These are phyloP conservation scores for Candida pini DNA, from an alignment of 805 yeast genomes.

Conservation along the genomic window DNA sequence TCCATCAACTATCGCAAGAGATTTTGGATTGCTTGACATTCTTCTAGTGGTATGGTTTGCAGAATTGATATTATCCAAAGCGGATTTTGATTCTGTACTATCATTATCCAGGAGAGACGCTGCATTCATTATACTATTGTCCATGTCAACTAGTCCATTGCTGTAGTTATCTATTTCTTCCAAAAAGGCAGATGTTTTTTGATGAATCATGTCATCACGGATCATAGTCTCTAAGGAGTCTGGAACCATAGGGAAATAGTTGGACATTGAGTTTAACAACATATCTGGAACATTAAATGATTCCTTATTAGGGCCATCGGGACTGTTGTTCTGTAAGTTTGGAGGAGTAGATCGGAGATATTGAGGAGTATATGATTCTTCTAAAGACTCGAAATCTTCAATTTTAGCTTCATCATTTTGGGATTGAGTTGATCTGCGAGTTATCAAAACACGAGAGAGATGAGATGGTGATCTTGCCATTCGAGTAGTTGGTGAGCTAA, in stretches of 20 bases:
- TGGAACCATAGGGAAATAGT: conserved; percentile 12
- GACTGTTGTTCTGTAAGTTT: too few species aligned
- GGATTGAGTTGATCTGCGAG: background rate
- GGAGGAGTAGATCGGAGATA: background rate
- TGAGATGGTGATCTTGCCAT: background rate
- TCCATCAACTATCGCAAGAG: too few species aligned
- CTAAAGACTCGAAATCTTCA: conserved; percentile 9
- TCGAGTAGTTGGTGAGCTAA: background rate
- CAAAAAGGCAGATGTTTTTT: conserved; percentile 15
- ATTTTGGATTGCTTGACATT: background rate
- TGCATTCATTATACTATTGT: background rate
- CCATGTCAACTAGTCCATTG: background rate
- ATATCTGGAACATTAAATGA: background rate
- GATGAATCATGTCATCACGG: conserved; percentile 10
- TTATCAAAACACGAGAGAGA: background rate
- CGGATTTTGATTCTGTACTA: background rate
- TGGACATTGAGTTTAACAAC: conserved; percentile 1
- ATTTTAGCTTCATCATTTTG: background rate
- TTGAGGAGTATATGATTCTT: conserved; percentile 11
- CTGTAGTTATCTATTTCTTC: conserved; percentile 12
- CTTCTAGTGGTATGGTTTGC: background rate
- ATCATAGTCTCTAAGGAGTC: conserved; percentile 16
- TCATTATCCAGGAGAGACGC: background rate
- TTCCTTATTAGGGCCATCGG: background rate
- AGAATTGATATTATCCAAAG: background rate